A percentile compares a stretch with the other conserved stretches of the same genome.
Conservation (phyloP, 2,329 filamentous ascomycete genomes). For the Calonectria pteridis region DNA sequence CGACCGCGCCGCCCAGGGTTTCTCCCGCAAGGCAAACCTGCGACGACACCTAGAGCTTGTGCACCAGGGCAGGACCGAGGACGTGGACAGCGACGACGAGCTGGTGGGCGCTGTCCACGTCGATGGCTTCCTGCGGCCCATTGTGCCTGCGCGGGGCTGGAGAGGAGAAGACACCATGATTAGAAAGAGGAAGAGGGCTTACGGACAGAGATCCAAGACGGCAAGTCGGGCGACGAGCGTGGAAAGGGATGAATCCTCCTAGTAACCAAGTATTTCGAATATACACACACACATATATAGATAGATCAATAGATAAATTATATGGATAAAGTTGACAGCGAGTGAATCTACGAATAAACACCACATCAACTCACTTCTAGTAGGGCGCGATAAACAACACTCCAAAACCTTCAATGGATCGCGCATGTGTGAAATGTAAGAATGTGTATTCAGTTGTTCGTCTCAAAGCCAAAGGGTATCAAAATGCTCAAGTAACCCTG, state of each 20-base stretch:
- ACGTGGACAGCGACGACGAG: slow-evolving; percentile 62
- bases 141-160: slow-evolving; percentile 64
- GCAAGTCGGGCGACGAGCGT: slow-evolving; percentile 30
- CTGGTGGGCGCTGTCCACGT: slow-evolving; percentile 74
- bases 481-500: slow-evolving; percentile 50
- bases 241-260: slow-evolving; percentile 27
- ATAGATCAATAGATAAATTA: not conserved
- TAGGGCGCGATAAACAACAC: not conserved
- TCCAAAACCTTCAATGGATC: not conserved
- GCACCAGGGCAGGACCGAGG: slow-evolving; percentile 52
- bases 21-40: slow-evolving; percentile 52
- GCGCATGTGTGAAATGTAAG: slow-evolving; percentile 24
- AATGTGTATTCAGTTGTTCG: slow-evolving; percentile 29
- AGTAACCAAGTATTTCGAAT: not conserved
- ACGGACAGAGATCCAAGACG: slow-evolving; percentile 31
- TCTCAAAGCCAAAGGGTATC: slow-evolving; percentile 48
- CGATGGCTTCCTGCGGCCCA: slow-evolving; percentile 74
- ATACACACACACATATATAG: not conserved
- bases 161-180: slow-evolving; percentile 50
- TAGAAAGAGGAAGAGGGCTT: slow-evolving; percentile 47
- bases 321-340: not conserved
- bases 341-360: not conserved
- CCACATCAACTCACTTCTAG: not conserved
- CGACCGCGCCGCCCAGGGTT: slow-evolving; percentile 52
- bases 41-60: slow-evolving; percentile 54